These are phyloP conservation scores for Diospyros kaki DNA, from an alignment of 148 eudicot species.

Conservation along the genomic window DNA sequence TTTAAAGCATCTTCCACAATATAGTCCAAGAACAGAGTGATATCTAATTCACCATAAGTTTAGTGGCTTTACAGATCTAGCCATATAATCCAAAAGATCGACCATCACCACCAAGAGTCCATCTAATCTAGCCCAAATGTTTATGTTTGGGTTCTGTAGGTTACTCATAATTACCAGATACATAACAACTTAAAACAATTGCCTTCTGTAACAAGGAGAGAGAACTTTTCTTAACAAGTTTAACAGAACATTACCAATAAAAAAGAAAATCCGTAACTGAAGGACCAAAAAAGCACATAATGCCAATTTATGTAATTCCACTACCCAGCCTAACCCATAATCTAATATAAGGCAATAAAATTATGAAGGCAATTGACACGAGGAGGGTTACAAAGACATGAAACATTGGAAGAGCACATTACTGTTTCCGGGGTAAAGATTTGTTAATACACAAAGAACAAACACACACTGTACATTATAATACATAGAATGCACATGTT, in stretches of 20 bases:
- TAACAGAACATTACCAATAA: too few species aligned
- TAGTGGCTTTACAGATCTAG: background rate
- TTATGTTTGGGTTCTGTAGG: background rate
- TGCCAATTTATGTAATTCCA: background rate
- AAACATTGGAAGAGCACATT: background rate
- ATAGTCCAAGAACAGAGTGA: background rate
- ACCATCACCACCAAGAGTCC: background rate
- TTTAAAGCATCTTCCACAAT: background rate
- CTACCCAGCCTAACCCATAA: background rate
- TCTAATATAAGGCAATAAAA: background rate
- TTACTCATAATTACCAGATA: background rate
- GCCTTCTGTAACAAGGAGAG: background rate
- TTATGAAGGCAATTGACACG: background rate
- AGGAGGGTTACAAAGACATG: background rate
- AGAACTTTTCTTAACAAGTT: background rate
- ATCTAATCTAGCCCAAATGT: background rate
- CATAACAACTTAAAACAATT: background rate
- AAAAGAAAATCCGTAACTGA: too few species aligned
- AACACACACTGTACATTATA: background rate
- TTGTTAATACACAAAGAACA: too few species aligned
- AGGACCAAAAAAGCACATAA: too few species aligned
- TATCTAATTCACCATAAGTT: background rate
- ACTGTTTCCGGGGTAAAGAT: too few species aligned
- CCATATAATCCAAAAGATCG: background rate
- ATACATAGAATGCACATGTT: background rate